phyloP scores from a whole-genome alignment of 345 rosid species.

The Anastatica hierochuntica region DNA sequence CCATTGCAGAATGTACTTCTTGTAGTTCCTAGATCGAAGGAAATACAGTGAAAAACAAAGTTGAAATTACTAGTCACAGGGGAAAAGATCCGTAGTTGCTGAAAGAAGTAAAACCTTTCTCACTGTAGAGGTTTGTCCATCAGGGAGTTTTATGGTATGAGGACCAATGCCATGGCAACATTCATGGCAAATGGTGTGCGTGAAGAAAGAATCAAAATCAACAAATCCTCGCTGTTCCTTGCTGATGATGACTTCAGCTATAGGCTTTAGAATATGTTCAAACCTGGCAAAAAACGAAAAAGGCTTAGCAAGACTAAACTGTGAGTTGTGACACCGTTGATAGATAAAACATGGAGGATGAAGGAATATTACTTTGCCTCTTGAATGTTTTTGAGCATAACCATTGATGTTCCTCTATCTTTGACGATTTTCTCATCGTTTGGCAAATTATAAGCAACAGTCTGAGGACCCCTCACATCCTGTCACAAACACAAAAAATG shows the following conservation, averaged over 20 bases:
- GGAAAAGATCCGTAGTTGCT: neutral
- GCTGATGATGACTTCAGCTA: constrained; percentile 55
- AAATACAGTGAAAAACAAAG: neutral
- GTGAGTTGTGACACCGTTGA: neutral
- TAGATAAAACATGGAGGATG: constrained; percentile 3
- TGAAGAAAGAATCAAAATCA: constrained; percentile 93
- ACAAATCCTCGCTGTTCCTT: constrained; percentile 66
- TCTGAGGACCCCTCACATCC: constrained; percentile 97
- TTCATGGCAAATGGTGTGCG: constrained; percentile 89
- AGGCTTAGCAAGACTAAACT: neutral
- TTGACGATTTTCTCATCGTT: constrained; percentile 86
- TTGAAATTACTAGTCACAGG: neutral
- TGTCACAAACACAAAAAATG: constrained; percentile 25
- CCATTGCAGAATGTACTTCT: constrained; percentile 82
- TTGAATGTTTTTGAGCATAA: constrained; percentile 81
- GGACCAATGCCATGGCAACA: constrained; percentile 98
- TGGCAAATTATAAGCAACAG: constrained; percentile 91
- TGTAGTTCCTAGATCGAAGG: constrained; percentile 61
- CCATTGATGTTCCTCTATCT: constrained; percentile 94
- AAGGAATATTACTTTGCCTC: constrained; percentile 51
- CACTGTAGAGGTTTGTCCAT: constrained; percentile 74
- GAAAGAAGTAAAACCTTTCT: constrained; percentile 50
- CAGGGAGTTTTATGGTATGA: constrained; percentile 79
- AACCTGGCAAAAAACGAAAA: constrained; percentile 40
- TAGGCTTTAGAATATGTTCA: constrained; percentile 74